Evolutionary conservation across 768 basidiomycete genomes (phyloP), one percentile per base, ranked within the genome.

Genomic region (Lyophyllum semitale): DNA sequence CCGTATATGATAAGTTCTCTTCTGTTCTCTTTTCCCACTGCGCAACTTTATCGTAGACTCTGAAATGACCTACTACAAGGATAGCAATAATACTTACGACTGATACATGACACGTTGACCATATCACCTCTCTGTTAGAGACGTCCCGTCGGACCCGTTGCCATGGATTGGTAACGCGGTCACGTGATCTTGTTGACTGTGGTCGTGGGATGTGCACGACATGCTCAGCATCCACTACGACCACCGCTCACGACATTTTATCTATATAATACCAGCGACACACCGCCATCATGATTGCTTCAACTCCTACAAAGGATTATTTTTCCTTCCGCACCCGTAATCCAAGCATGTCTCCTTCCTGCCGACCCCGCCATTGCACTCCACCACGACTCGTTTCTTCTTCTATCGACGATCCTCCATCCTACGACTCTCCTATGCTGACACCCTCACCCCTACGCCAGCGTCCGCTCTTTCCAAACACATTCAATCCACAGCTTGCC

Each of bases 391-490:
- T 59, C 48, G 52, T 53, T 48, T 66, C 66, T 48, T 66, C 66
- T 40, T 66, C 69, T n/a, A 53, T 64, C 33, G 40, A 62, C 13
- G 55, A 57, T 33, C 47, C 61, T 29, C 53, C 71, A 30, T 71
- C 77, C 38, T 80, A 75, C 61, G 80, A 81, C 62, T 79, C 82
- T 29, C 81, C 84, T 42, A 82, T 87, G 81, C 76, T 83, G 45
- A 83, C 85, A 1, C 84, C 87, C 20, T 88, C 87, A 5, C 85
- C 85, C 11, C 76, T 84, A 56, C 75, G 81, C 49, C 76, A 76
- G 58, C 72, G 71, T 11, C 70, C 72, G 15, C 70, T 77, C 49
- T 79, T 77, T 61, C 67, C 74, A 5, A 65, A 62, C 55, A 52
- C 56, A 18, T 58, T 61, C 48, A 50, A 55, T 57, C 59, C 54